Base-by-base conservation (phyloP, 2,329 filamentous ascomycete species). In the Rutstroemia sp. region DNA sequence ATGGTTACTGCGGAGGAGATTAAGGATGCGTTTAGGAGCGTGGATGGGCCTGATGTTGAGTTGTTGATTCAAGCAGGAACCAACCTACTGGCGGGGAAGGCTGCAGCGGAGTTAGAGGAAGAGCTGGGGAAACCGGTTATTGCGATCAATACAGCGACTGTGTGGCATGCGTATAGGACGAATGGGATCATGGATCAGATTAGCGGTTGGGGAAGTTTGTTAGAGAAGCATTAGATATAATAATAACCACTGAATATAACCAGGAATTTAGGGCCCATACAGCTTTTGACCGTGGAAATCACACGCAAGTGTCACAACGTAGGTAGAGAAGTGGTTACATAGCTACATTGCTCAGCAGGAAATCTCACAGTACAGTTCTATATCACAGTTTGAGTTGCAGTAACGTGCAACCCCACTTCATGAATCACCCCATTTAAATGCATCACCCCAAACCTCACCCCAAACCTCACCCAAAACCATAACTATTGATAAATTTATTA, bases 71-170 rank as follows among this genome's bases (percentile, higher is more conserved):
- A 68, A 38, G 67, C 67, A 12, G 69, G 69, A 49, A 71, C 69
- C 12, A 71, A 71, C 58, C 65, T 69, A 8, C 18, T 42, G 39
- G 67, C 63, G 9, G 66, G 67, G 19, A 55, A 56, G 38, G 62
- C 67, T 8, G 66, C 64, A 6, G 66, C 63, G 16, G 64, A 68
- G 51, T 56, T 70, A 54, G 69, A 71, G 58, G 45, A 38, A 18
- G 65, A 67, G 51, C 51, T 67, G 16, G 65, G 63, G 9, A 65
- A 67, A 49, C 57, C 64, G 8, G 63, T 71, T 37, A 59, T 71
- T 41, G 68, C 70, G 19, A 71, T 70, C 54, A 67, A 70, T 54
- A 65, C 65, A 8, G 68, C 69, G 2, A 70, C 69, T 7, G 62
- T 67, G 10, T 71, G 69, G 69, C 62, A 66, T 57, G 69, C 66